These are phyloP conservation scores for Tuber brumale DNA, from an alignment of 495 filamentous ascomycete genomes.

Conservation along the genomic window DNA sequence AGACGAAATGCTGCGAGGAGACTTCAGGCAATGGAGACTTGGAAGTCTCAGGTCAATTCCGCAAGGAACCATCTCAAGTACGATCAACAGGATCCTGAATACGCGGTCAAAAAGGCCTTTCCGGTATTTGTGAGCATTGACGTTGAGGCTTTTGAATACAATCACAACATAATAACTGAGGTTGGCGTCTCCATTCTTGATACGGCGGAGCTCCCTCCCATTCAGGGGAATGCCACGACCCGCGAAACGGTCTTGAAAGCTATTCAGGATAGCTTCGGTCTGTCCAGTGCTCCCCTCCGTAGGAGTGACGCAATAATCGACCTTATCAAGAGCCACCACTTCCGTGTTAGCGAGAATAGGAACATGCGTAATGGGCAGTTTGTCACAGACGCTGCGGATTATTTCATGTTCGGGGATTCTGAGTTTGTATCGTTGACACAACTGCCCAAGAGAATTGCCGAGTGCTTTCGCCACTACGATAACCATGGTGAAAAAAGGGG, in stretches of 20 bases:
- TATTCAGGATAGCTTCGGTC: slow-evolving; percentile 48
- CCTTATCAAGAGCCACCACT: slow-evolving; percentile 62
- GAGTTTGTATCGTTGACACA: slow-evolving; percentile 46
- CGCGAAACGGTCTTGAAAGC: slow-evolving; percentile 47
- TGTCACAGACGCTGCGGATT: slow-evolving; percentile 62
- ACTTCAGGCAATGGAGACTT: slow-evolving; percentile 16
- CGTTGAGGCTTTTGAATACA: slow-evolving; percentile 68
- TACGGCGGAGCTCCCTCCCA: slow-evolving; percentile 51
- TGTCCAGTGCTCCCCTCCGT: slow-evolving; percentile 28
- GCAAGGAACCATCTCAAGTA: slow-evolving; percentile 32
- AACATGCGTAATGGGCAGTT: slow-evolving; percentile 58
- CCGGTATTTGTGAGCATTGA: slow-evolving; percentile 71
- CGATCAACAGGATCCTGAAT: background rate
- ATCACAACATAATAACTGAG: slow-evolving; percentile 63
- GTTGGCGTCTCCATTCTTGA: slow-evolving; percentile 81
- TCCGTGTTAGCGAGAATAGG: slow-evolving; percentile 64
- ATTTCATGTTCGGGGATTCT: slow-evolving; percentile 66
- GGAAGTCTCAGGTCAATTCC: slow-evolving; percentile 30
- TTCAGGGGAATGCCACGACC: slow-evolving; percentile 13
- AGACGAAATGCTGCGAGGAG: slow-evolving; percentile 6
- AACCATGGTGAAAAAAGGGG: slow-evolving; percentile 48
- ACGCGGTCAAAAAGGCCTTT: slow-evolving; percentile 2
- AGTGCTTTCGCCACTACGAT: slow-evolving; percentile 30
- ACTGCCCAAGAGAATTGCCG: slow-evolving; percentile 45
- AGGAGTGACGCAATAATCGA: slow-evolving; percentile 48